A percentile compares a stretch with the other conserved stretches of the same genome.
Conservation (phyloP, 345 rosid species). For the Eucalyptus camaldulensis region DNA sequence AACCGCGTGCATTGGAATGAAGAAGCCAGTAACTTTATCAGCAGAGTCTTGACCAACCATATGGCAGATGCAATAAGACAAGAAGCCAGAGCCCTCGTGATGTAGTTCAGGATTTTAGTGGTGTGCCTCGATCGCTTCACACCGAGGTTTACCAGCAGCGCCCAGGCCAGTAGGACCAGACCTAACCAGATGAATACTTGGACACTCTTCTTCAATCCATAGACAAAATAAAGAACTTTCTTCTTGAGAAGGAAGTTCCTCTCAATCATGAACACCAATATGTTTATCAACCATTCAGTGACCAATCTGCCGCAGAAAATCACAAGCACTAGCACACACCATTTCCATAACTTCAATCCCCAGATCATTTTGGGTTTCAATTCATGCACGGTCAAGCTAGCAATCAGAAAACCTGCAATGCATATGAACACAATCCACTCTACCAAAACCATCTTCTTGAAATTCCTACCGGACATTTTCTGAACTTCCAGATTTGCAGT, state of each 20-base stretch:
- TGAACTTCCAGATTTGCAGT: slow-evolving; percentile 15
- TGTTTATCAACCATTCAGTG: slow-evolving; percentile 30
- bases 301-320: slow-evolving; percentile 39
- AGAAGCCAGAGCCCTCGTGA: slow-evolving; percentile 30
- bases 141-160: slow-evolving; percentile 25
- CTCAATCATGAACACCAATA: slow-evolving; percentile 38
- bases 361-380: slow-evolving; percentile 9
- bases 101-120: slow-evolving; percentile 12
- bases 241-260: slow-evolving; percentile 46
- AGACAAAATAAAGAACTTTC: slow-evolving; percentile 52
- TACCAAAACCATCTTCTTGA: slow-evolving; percentile 5
- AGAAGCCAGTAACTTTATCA: slow-evolving; percentile 41
- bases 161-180: slow-evolving; percentile 45
- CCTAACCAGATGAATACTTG: slow-evolving; percentile 36
- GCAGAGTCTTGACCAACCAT: slow-evolving; percentile 39
- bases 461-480: slow-evolving; percentile 7
- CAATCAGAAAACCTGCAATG: slow-evolving; percentile 12
- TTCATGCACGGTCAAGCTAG: slow-evolving; percentile 18
- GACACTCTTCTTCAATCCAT: slow-evolving; percentile 38
- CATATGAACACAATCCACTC: slow-evolving; percentile 14
- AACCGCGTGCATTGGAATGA: slow-evolving; percentile 41
- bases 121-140: slow-evolving; percentile 20
- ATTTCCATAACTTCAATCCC: slow-evolving; percentile 44
- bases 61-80: slow-evolving; percentile 30
- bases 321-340: slow-evolving; percentile 37